Conservation (phyloP, 2,329 filamentous ascomycete species). For the Diplodia sapinea region DNA sequence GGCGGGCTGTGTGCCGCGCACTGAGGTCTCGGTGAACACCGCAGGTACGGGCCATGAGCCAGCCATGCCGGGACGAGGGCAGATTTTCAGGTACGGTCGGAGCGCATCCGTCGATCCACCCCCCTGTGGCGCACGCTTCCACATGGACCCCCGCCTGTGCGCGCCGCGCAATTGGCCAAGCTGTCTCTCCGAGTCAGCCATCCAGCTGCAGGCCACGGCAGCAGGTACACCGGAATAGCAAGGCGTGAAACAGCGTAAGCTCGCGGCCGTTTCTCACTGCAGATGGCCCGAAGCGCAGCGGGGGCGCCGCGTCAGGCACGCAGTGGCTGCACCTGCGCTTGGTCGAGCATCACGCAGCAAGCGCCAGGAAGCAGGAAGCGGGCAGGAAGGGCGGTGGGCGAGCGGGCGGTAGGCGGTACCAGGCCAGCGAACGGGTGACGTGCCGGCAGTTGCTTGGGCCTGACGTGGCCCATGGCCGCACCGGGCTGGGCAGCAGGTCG, state of each 20-base stretch:
- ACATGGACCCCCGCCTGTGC: slow-evolving; percentile 24
- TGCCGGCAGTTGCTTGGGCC: slow-evolving; percentile 7
- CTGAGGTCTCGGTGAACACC: slow-evolving; percentile 29
- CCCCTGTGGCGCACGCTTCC: slow-evolving; percentile 26
- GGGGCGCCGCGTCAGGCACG: slow-evolving; percentile 10
- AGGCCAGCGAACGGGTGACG: background rate
- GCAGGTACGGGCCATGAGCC: slow-evolving; percentile 15
- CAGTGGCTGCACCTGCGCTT: background rate
- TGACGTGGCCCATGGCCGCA: slow-evolving; percentile 9
- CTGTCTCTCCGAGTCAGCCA: slow-evolving; percentile 1
- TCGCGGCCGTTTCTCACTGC: slow-evolving; percentile 17
- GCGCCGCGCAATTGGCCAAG: slow-evolving; percentile 21
- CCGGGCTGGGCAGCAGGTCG: slow-evolving; percentile 6
- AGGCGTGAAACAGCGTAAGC: slow-evolving; percentile 28
- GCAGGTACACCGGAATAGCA: slow-evolving; percentile 24
- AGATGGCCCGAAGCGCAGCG: slow-evolving; percentile 22
- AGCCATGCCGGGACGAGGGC: slow-evolving; percentile 22
- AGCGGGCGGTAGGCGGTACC: background rate
- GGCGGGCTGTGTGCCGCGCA: slow-evolving; percentile 24
- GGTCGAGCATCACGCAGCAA: background rate
- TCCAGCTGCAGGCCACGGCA: slow-evolving; percentile 20
- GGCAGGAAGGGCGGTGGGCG: background rate
- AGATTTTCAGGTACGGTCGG: slow-evolving; percentile 29
- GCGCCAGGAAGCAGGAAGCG: background rate
- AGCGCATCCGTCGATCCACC: slow-evolving; percentile 28